Base-by-base conservation (phyloP, 2,329 filamentous ascomycete genomes). In the Colletotrichum euphorbiae region DNA sequence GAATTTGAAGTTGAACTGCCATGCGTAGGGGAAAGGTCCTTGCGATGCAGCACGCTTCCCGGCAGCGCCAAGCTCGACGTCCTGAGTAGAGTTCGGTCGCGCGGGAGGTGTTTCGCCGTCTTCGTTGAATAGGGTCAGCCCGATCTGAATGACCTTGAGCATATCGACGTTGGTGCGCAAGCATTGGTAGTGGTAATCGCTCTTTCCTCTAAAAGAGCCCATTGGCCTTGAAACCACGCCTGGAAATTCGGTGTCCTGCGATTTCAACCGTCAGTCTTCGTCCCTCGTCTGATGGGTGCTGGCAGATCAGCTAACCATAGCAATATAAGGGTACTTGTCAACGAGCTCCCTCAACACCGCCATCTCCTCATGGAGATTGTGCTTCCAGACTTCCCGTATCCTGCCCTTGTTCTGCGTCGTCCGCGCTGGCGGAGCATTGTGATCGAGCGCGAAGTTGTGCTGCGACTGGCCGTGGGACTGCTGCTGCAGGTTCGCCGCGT, bases 1-100 rank as follows among this genome's bases (percentile, higher is more conserved):
- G 80, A 98, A 99, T 74, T 94, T 91, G 81, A 99, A 99, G 84
- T 99, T 98, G 86, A 99, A 99, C 74, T 98, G 95, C 96, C 96
- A 99, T 17, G 95, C 97, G 77, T 92, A 97, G 15, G 93, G 95
- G 67, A 93, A 90, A 55, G 87, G 85, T 17, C 77, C 79, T 68
- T 79, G 83, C 56, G 72, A 78, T 19, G 77, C 80, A 24, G 79
- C 78, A 70, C 82, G 79, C 70, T 81, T 78, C 38, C 75, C 77
- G 17, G 75, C 79, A 36, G 76, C 74, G n/a, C 75, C 76, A 21
- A 80, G 71, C 3, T 84, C 81, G 15, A 74, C 69, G 46, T 80
- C 69, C 58, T 86, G 82, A 19, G 80, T 78, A 31, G 80, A 79
- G 33, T 83, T 82, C 24, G 90, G 88, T 71, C 90, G 89, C 11